phyloP scores from a whole-genome alignment of 176 grass and related monocot genomes.

The Aegilops speltoides region DNA sequence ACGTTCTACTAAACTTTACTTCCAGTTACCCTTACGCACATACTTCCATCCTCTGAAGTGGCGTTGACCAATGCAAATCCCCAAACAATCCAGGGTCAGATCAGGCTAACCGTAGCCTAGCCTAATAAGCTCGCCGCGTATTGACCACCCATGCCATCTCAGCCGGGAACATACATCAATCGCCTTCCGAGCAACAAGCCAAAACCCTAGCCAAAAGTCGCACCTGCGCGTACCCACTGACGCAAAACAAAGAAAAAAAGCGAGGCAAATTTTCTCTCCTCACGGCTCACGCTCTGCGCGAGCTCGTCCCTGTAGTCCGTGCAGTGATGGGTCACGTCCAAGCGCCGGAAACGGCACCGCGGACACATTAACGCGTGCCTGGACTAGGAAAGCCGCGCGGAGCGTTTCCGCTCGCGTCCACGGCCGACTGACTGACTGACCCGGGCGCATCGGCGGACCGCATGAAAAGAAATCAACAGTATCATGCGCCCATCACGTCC shows the following conservation, averaged over 20 bases:
- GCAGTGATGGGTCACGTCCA: background rate
- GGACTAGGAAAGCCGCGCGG: slow-evolving; percentile 1
- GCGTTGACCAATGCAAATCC: background rate
- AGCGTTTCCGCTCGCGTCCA: slow-evolving; percentile 2
- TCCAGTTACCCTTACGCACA: no score
- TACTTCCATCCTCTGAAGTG: no score
- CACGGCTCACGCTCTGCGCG: background rate
- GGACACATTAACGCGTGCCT: background rate
- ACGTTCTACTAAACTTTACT: no score
- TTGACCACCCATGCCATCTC: background rate
- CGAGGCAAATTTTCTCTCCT: background rate
- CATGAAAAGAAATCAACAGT: background rate
- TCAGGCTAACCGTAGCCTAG: background rate
- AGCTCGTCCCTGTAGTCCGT: background rate
- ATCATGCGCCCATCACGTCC: slow-evolving; percentile 22
- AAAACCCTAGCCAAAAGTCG: background rate
- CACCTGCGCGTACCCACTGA: background rate
- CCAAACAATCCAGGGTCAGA: background rate
- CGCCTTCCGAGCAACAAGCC: background rate
- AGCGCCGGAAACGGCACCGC: background rate
- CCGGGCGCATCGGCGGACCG: background rate
- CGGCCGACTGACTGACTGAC: background rate
- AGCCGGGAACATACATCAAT: background rate
- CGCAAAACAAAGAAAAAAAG: background rate
- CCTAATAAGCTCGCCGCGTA: background rate